Evolutionary conservation across 768 basidiomycete species (phyloP), one percentile per base, ranked within the genome.

Genomic region (Boletus eberwhitei): DNA sequence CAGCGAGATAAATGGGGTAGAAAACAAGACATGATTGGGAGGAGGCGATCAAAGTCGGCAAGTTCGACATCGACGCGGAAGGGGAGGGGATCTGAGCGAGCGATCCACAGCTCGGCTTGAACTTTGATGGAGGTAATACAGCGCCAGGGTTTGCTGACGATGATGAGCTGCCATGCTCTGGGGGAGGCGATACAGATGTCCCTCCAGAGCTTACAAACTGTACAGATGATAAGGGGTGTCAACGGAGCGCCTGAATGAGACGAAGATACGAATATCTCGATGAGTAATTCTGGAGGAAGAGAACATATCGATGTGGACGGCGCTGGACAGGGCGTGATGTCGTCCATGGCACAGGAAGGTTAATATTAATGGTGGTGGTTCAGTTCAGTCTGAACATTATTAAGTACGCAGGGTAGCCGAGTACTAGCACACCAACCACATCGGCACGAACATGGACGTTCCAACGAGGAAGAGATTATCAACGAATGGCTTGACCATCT

Each of bases 21-120:
- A 35, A 89, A 73, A 5, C 83, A 85, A 0, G 85, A 83, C 34
- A 90, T 72, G 54, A 89, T 75, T 9, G 87, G 79, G 4, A 89
- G 75, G 34, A 88, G 72, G 52, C 71, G 71, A 53, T 86, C 81
- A 26, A 75, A 68, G 52, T 77, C 73, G 21, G 70, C 52, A 19
- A 83, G 68, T 16, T 77, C 68, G 52, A 89, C 63, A 36, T 81
- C 73, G 48, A 89, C 72, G 56, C 80, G 76, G 60, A 87, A 79
- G 1, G 74, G 73, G 36, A 87, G 75, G 0, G 82, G 81, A 6
- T 68, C 58, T 4, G 86, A 86, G 45, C 75, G 77, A 51, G 70
- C 63, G 31, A 79, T 70, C 84, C 83, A 90, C 0, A 83, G 63
- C 26, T 71, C 62, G 4, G 82, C 81, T 52, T 85, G 80, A 0